phyloP scores from a whole-genome alignment of 495 filamentous ascomycete genomes.

The Aspergillus hancockii region DNA sequence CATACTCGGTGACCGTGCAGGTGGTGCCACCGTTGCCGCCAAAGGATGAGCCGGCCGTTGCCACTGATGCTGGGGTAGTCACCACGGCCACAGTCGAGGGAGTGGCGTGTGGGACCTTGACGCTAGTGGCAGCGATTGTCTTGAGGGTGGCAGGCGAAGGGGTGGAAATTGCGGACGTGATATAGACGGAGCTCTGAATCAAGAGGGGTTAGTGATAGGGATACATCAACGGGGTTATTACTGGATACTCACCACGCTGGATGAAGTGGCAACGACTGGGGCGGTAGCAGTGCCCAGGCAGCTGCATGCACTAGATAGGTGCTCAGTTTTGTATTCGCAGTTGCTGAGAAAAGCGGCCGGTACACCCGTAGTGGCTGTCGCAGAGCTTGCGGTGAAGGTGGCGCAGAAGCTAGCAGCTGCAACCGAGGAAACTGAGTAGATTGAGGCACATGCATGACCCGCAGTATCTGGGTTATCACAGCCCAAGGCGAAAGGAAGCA shows the following conservation, averaged over 20 bases:
- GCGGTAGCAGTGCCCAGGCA: conserved; percentile 25
- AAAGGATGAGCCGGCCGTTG: conserved; percentile 3
- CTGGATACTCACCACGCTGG: background rate
- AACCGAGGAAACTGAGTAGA: conserved; percentile 30
- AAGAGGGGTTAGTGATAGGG: background rate
- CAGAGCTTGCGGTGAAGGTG: conserved; percentile 30
- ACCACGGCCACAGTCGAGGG: conserved; percentile 9
- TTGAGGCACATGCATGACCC: conserved; percentile 30
- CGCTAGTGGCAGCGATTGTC: conserved; percentile 13
- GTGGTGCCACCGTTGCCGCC: conserved; percentile 25
- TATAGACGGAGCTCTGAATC: background rate
- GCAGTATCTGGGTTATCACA: conserved; percentile 26
- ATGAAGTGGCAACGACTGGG: conserved; percentile 10
- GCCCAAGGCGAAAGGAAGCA: conserved; percentile 30
- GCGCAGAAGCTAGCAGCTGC: conserved; percentile 31
- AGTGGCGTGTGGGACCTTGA: conserved; percentile 8
- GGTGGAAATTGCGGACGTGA: background rate
- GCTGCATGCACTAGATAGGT: conserved; percentile 35
- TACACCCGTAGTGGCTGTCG: conserved; percentile 28
- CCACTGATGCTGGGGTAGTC: conserved; percentile 10
- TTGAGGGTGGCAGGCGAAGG: conserved; percentile 7
- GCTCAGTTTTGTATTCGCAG: conserved; percentile 27
- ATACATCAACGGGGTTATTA: background rate
- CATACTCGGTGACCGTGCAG: conserved; percentile 46
- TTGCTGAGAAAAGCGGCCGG: conserved; percentile 25